These are phyloP conservation scores for Drechslerella dactyloides DNA, from an alignment of 2,329 filamentous ascomycete genomes.

Conservation along the genomic window DNA sequence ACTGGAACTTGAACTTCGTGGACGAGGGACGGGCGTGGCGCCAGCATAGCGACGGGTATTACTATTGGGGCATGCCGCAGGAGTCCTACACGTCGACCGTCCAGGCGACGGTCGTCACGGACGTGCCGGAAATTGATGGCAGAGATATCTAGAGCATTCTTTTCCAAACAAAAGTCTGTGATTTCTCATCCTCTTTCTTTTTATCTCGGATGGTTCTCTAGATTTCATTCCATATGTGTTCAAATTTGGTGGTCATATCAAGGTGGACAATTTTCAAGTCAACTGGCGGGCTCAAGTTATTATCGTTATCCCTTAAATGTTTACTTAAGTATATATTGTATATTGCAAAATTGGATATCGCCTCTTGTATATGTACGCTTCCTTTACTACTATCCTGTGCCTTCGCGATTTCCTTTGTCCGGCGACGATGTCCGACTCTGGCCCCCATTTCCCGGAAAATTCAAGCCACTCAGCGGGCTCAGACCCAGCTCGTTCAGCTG, in stretches of 20 bases:
- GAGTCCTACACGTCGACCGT: slow-evolving; percentile 26
- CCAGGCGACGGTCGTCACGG: slow-evolving; percentile 28
- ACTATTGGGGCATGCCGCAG: slow-evolving; percentile 41
- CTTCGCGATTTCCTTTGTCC: background rate
- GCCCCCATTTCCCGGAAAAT: background rate
- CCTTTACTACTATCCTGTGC: background rate
- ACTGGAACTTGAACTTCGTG: slow-evolving; percentile 30
- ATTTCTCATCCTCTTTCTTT: too few species aligned
- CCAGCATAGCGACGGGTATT: slow-evolving; percentile 32
- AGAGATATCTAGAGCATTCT: slow-evolving; percentile 23
- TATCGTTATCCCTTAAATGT: too few species aligned
- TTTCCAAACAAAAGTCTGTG: too few species aligned
- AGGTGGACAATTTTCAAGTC: too few species aligned
- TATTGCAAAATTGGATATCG: too few species aligned
- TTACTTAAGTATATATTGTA: background rate
- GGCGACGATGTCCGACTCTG: background rate
- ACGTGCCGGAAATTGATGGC: slow-evolving; percentile 27
- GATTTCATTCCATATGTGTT: too few species aligned
- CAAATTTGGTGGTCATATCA: too few species aligned
- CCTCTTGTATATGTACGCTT: too few species aligned
- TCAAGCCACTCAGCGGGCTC: too few species aligned
- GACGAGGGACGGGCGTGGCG: slow-evolving; percentile 26
- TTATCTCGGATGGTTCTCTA: too few species aligned
- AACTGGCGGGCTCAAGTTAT: too few species aligned
- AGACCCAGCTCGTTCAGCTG: too few species aligned